These are phyloP conservation scores for Colletotrichum limetticola DNA, from an alignment of 2,329 filamentous ascomycete species.

Conservation along the genomic window DNA sequence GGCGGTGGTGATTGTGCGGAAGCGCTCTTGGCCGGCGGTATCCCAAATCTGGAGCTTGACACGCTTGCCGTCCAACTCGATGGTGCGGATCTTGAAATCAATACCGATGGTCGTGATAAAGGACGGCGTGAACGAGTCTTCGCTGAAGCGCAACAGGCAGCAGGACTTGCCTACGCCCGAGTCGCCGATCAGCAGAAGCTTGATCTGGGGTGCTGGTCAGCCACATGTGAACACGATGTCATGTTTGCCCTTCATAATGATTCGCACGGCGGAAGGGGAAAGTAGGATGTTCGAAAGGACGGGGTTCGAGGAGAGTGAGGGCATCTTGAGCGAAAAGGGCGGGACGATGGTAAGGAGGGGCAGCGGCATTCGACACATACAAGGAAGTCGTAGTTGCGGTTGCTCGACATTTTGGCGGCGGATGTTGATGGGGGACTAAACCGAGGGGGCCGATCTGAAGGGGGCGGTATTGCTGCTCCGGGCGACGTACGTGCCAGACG, in stretches of 20 bases:
- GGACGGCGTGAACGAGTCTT: slow-evolving; percentile 96
- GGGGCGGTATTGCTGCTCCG: slow-evolving; percentile 4
- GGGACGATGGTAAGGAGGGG: slow-evolving; percentile 34
- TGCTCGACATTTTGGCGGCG: slow-evolving; percentile 82
- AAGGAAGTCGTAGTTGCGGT: slow-evolving; percentile 99
- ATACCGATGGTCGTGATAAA: slow-evolving; percentile 99
- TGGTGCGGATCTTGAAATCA: slow-evolving; percentile 99
- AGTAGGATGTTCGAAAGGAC: neutral
- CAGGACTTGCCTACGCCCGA: slow-evolving; percentile 97
- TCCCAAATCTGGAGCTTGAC: slow-evolving; percentile 99
- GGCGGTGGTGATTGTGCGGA: slow-evolving; percentile 97
- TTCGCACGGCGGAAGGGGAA: neutral
- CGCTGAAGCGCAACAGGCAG: slow-evolving; percentile 95
- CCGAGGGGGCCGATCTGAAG: slow-evolving; percentile 25
- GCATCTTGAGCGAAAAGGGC: slow-evolving; percentile 1
- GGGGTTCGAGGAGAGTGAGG: neutral
- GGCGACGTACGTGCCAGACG: neutral
- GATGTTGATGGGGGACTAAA: slow-evolving; percentile 31
- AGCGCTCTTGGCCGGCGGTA: slow-evolving; percentile 96
- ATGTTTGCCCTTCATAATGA: slow-evolving; percentile 31
- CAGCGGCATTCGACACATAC: slow-evolving; percentile 64
- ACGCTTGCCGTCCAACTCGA: slow-evolving; percentile 97
- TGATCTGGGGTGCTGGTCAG: slow-evolving; percentile 73
- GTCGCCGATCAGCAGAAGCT: slow-evolving; percentile 95
- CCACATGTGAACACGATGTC: slow-evolving; percentile 36